Evolutionary conservation across 2,329 filamentous ascomycete species (phyloP).

Genomic region (Alternaria consortialis): DNA sequence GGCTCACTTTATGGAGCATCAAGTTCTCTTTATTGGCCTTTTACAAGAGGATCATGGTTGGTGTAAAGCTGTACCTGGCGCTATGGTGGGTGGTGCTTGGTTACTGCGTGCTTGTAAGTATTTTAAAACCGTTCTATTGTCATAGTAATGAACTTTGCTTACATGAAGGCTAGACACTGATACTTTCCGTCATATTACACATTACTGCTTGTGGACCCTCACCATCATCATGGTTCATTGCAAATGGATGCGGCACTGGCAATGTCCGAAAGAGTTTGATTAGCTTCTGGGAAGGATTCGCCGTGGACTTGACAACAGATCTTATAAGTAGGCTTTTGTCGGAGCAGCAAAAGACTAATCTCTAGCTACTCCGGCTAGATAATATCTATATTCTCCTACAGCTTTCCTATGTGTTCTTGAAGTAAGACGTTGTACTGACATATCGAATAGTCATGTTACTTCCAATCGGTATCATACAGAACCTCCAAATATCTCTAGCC

Average conservation of each 20-base stretch:
- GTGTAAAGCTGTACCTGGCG: conserved; percentile 39
- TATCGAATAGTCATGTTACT: conserved; percentile 15
- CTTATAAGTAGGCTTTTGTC: conserved; percentile 41
- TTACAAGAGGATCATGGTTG: conserved; percentile 49
- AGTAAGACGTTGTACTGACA: neutral
- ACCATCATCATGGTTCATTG: neutral
- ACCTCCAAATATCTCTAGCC: conserved; percentile 16
- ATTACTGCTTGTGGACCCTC: neutral
- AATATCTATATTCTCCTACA: too few species aligned
- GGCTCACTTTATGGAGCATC: conserved; percentile 51
- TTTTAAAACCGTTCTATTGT: neutral
- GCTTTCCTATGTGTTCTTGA: too few species aligned
- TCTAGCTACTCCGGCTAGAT: too few species aligned
- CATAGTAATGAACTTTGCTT: neutral
- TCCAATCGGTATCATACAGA: conserved; percentile 21
- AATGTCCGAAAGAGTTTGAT: conserved; percentile 50
- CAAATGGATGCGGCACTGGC: conserved; percentile 7
- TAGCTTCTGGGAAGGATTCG: conserved; percentile 45
- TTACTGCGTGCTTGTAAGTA: conserved; percentile 44
- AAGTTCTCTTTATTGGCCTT: conserved; percentile 53
- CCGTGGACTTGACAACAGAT: conserved; percentile 48
- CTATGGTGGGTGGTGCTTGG: conserved; percentile 50
- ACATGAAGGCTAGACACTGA: neutral
- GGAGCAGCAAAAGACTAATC: too few species aligned
- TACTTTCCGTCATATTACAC: conserved; percentile 39